Percentiles rank a stretch among this genome's conserved stretches.
These are phyloP conservation scores for Cutaneotrichosporon sp. DNA, from an alignment of 1,284 basidiomycete species.

Conservation along the genomic window DNA sequence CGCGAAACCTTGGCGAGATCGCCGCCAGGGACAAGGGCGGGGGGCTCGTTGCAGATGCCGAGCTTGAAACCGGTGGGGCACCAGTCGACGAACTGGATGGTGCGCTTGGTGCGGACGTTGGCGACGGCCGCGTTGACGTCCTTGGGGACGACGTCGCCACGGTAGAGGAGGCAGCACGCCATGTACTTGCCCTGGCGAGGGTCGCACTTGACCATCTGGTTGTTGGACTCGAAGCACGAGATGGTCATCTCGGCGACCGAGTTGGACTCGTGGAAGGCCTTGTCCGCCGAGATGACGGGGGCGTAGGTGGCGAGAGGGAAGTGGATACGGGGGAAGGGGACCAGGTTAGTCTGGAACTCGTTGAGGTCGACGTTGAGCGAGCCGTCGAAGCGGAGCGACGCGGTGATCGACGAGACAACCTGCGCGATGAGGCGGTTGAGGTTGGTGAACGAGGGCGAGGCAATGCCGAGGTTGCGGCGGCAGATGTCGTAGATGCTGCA, in stretches of 20 bases:
- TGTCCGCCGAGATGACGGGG: slow-evolving; percentile 80
- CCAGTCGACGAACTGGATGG: slow-evolving; percentile 95
- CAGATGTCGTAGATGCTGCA: slow-evolving; percentile 81
- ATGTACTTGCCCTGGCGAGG: slow-evolving; percentile 96
- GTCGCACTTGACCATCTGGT: slow-evolving; percentile 99
- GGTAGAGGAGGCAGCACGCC: slow-evolving; percentile 87
- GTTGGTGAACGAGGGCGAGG: slow-evolving; percentile 69
- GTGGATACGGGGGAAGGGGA: slow-evolving; percentile 97
- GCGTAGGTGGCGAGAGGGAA: slow-evolving; percentile 97
- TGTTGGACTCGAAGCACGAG: slow-evolving; percentile 95
- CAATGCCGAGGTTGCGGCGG: slow-evolving; percentile 70
- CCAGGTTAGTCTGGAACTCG: slow-evolving; percentile 99
- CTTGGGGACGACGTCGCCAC: slow-evolving; percentile 97
- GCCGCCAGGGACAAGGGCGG: slow-evolving; percentile 86
- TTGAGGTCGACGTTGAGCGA: slow-evolving; percentile 97
- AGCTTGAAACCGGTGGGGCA: slow-evolving; percentile 98
- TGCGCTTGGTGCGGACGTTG: slow-evolving; percentile 94
- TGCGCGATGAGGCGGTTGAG: slow-evolving; percentile 69
- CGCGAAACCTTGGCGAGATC: slow-evolving; percentile 93
- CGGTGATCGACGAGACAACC: slow-evolving; percentile 92
- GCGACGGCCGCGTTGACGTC: slow-evolving; percentile 92
- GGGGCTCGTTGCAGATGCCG: slow-evolving; percentile 95
- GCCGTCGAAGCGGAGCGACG: slow-evolving; percentile 95
- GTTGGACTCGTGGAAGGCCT: slow-evolving; percentile 91
- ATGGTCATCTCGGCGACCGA: slow-evolving; percentile 98